Evolutionary conservation across 176 grass and related monocot species (phyloP), one percentile per base, ranked within the genome.

Genomic region (Oryza coarctata): DNA sequence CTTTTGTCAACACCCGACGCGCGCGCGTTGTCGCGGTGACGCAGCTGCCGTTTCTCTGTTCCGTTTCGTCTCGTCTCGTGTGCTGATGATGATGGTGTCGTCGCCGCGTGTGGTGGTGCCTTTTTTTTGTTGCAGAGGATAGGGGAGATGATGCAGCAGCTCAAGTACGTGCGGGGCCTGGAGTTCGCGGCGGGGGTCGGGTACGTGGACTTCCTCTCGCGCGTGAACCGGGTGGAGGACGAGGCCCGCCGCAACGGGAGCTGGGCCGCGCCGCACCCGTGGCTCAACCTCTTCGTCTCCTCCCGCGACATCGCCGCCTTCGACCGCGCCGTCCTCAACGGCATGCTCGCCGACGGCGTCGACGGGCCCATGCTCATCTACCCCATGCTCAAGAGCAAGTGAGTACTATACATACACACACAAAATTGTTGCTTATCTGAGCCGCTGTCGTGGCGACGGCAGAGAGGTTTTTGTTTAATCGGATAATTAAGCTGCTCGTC

Each of bases 301-400:
- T 80, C 93, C 1, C 84, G 74, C 5, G 77, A 95, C 82, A 89
- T 99, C 64, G 57, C 62, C 22, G 91, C 28, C 23, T 96, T 99
- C 83, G 87, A 95, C 62, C 77, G 70, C 35, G 18, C 78, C 26
- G 93, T 99, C 20, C 73, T 99, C 85, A 85, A 85, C 4, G 66
- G 73, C 69, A 88, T 94, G 74, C 89, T 99, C 74, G 76, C 84
- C 57, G 58, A 84, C 47, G 97, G 97, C 60, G 84, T 99, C 76
- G 93, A 90, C 47, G 97, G 97, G 13, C 97, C 97, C 28, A 96
- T 99, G 93, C 97, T 99, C 43, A 62, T 94, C 14, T 99, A 99
- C 93, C 97, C 97, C 26, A 86, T 99, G 87, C 68, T 91, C 67
- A 82, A 83, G 86, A 65, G 20, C 87, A 93, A 95, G 97, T 99